A percentile compares a stretch with the other conserved stretches of the same genome.
phyloP scores from a whole-genome alignment of 1,284 basidiomycete genomes.

The Wallemia ichthyophaga region DNA sequence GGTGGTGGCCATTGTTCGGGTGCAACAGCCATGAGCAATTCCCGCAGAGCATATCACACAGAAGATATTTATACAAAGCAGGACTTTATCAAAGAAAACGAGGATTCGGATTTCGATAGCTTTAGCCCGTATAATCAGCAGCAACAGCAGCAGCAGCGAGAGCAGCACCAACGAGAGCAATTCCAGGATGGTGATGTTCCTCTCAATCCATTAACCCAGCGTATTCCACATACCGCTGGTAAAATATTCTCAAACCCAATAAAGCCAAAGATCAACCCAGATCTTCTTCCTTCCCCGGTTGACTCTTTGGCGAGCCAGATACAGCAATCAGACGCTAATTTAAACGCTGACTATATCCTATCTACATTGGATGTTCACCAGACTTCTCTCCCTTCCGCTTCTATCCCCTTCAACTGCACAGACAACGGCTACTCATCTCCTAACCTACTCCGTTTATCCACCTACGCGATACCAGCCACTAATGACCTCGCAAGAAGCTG shows the following conservation, averaged over 20 bases:
- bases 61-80: background rate
- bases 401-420: slow-evolving; percentile 1
- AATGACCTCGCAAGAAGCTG: slow-evolving; percentile 53
- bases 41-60: background rate
- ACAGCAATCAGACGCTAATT: background rate
- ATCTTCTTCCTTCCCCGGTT: background rate
- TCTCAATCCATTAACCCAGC: background rate
- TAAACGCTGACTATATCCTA: background rate
- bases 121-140: background rate
- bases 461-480: slow-evolving; percentile 44
- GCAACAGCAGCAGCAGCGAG: background rate
- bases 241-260: background rate
- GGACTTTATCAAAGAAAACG: background rate
- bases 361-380: background rate
- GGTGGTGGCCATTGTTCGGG: background rate
- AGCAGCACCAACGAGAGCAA: too few species aligned
- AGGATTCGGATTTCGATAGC: background rate
- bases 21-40: background rate
- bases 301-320: background rate
- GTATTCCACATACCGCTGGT: background rate
- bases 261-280: background rate
- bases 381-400: background rate
- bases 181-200: too few species aligned
- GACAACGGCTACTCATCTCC: slow-evolving; percentile 31
- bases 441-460: slow-evolving; percentile 31